These are phyloP conservation scores for Entomortierella parvispora DNA, from an alignment of 192 early-diverging fungal species.

Conservation along the genomic window DNA sequence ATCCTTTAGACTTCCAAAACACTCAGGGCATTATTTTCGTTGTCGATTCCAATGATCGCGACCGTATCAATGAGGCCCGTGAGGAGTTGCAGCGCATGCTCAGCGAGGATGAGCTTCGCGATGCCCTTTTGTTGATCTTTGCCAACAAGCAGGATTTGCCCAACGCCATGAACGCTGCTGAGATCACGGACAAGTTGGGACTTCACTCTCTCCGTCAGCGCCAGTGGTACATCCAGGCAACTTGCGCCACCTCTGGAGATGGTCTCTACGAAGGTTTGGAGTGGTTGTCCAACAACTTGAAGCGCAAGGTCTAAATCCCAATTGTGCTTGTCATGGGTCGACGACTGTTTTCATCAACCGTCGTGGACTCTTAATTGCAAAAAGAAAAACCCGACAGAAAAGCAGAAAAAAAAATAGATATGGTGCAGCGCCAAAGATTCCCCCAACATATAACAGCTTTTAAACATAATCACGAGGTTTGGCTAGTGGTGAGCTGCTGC, in stretches of 20 bases:
- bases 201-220: constrained; percentile 82
- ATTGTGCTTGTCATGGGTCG: neutral
- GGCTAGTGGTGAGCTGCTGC: too few species aligned
- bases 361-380: neutral
- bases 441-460: too few species aligned
- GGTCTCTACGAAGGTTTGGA: constrained; percentile 97
- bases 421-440: too few species aligned
- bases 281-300: constrained; percentile 84
- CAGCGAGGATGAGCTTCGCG: constrained; percentile 93
- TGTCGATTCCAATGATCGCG: constrained; percentile 96
- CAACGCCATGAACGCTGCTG: constrained; percentile 92
- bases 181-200: constrained; percentile 94
- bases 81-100: constrained; percentile 95
- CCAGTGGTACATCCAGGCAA: constrained; percentile 94
- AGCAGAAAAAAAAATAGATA: neutral
- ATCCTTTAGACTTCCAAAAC: constrained; percentile 97
- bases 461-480: too few species aligned
- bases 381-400: constrained; percentile 6
- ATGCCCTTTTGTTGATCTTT: constrained; percentile 90
- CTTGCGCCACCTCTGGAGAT: constrained; percentile 93
- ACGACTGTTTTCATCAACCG: neutral
- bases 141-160: constrained; percentile 99
- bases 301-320: constrained; percentile 51
- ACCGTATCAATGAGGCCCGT: constrained; percentile 91
- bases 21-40: constrained; percentile 98